Percentiles rank a stretch among this genome's conserved stretches.
These are phyloP conservation scores for Carex cristatella DNA, from an alignment of 176 grass and related monocot genomes.

Conservation along the genomic window DNA sequence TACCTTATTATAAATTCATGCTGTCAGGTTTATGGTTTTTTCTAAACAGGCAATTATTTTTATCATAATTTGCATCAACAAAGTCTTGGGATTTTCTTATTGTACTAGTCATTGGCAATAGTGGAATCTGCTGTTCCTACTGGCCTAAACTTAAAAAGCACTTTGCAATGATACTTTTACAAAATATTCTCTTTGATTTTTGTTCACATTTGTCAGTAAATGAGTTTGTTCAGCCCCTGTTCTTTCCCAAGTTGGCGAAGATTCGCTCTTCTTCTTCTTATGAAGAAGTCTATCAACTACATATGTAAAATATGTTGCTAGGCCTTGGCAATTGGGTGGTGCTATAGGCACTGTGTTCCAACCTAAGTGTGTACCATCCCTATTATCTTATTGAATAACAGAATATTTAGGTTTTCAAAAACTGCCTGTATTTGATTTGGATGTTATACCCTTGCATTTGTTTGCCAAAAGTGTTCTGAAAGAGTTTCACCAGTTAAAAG, in stretches of 20 bases:
- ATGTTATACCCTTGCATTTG: background rate
- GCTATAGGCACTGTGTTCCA: background rate
- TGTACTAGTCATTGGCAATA: background rate
- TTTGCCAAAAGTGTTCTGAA: background rate
- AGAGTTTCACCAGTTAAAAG: background rate
- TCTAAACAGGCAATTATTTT: background rate
- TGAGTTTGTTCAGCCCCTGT: background rate
- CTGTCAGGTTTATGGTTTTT: background rate
- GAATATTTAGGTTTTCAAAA: background rate
- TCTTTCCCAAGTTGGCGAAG: background rate
- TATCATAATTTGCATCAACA: background rate
- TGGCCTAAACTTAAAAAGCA: background rate
- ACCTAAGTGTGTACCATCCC: background rate
- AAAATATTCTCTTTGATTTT: background rate
- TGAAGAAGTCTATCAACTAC: background rate
- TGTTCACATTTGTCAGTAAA: background rate
- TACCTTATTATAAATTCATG: background rate
- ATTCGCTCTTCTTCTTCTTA: background rate
- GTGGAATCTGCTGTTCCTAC: background rate
- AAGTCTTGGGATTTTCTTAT: background rate
- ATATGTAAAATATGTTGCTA: background rate
- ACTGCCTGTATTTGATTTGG: background rate
- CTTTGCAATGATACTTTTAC: background rate
- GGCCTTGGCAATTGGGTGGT: background rate
- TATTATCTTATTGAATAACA: background rate